phyloP scores from a whole-genome alignment of 2,329 filamentous ascomycete genomes.

The Fusarium tupiense region DNA sequence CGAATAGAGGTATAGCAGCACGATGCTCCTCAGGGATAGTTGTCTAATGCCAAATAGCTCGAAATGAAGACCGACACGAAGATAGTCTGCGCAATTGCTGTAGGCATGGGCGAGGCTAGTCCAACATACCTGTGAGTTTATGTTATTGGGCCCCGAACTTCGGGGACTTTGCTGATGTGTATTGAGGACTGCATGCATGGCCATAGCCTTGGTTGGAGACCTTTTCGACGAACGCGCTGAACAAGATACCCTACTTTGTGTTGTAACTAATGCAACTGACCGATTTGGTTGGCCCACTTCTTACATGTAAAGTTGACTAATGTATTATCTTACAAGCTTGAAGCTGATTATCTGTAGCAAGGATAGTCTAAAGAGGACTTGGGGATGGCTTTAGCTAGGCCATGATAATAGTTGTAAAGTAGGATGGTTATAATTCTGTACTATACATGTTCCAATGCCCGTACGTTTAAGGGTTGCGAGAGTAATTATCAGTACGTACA shows the following conservation, averaged over 20 bases:
- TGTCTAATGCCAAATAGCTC: constrained; percentile 2
- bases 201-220: constrained; percentile 47
- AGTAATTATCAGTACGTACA: accelerated
- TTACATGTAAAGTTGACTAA: background rate
- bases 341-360: background rate
- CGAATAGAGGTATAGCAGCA: constrained; percentile 22
- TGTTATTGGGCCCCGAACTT: background rate
- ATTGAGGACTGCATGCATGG: constrained; percentile 37
- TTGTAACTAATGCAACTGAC: background rate
- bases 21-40: background rate
- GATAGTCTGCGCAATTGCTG: constrained; percentile 42
- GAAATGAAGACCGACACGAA: constrained; percentile 37
- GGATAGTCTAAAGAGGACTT: background rate
- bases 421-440: too few species aligned
- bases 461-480: accelerated
- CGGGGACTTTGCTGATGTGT: background rate
- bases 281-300: background rate
- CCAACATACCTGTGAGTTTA: constrained; percentile 37
- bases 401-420: background rate
- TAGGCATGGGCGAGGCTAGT: constrained; percentile 32
- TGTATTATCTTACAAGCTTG: too few species aligned
- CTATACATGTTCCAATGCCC: too few species aligned
- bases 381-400: background rate
- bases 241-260: background rate
- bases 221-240: constrained; percentile 10